A percentile compares a stretch with the other conserved stretches of the same genome.
These are phyloP conservation scores for Suillus plorans DNA, from an alignment of 768 basidiomycete species.

Conservation along the genomic window DNA sequence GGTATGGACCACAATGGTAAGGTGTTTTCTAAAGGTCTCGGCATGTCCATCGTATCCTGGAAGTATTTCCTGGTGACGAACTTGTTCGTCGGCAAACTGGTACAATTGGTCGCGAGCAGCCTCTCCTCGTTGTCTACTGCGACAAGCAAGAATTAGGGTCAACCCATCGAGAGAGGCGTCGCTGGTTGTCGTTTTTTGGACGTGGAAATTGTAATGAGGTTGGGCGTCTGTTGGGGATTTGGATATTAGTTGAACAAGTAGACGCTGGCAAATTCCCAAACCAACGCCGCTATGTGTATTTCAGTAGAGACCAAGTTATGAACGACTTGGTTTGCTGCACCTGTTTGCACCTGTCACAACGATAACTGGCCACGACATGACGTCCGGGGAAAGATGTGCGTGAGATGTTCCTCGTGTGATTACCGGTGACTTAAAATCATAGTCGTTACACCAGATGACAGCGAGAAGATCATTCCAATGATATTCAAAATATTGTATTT, in stretches of 20 bases:
- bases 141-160: constrained; percentile 80
- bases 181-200: constrained; percentile 17
- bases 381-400: constrained; percentile 23
- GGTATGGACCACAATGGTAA: constrained; percentile 59
- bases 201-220: constrained; percentile 34
- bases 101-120: constrained; percentile 57
- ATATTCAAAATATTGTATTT: background rate
- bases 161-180: constrained; percentile 47
- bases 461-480: background rate
- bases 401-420: background rate
- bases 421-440: background rate
- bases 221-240: constrained; percentile 48
- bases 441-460: background rate
- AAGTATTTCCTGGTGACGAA: constrained; percentile 35
- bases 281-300: constrained; percentile 65
- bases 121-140: constrained; percentile 63
- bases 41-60: constrained; percentile 52
- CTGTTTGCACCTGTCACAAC: constrained; percentile 73
- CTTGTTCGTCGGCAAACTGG: constrained; percentile 51
- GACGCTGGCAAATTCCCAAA: constrained; percentile 78
- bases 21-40: constrained; percentile 53
- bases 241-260: constrained; percentile 66
- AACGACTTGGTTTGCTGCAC: constrained; percentile 35
- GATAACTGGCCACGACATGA: constrained; percentile 43
- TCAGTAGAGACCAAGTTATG: background rate